Evolutionary conservation across 345 rosid species (phyloP), one percentile per base, ranked within the genome.

Genomic region (Raphanus raphanistrum): DNA sequence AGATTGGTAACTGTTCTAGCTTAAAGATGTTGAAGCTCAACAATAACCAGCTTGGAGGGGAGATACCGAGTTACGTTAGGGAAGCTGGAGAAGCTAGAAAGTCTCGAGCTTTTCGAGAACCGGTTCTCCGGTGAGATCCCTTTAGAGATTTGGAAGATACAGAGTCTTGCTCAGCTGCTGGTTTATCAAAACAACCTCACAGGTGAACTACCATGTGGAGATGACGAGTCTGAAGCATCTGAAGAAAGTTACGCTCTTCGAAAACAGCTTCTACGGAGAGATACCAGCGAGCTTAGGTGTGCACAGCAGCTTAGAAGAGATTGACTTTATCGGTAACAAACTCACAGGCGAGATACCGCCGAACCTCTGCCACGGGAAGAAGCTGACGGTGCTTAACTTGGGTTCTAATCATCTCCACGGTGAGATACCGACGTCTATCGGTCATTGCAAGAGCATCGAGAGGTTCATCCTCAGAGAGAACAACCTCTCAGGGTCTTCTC

Each of bases 321-420:
- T 93, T 74, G 98, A 93, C 43, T 87, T 93, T 71, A 87, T 81
- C 16, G 63, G 73, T 33, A 93, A 93, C 72, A 87, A 70, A 52
- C 77, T 91, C 82, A 84, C 80, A 0, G 97, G 98, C 38, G 81
- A 74, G 59, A 85, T 93, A 58, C 98, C 97, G 0, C 89, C 90
- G 0, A 78, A 84, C 81, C 88, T 93, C 28, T 93, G 98, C 88
- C 79, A 68, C 10, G 80, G 92, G 52, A 86, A 78, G 79, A 81
- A 74, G 76, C 55, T 91, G 70, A 11, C 52, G 13, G 84, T 82
- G 36, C 84, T 90, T 66, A 86, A 86, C 64, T 77, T 91, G 77
- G 96, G 92, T 32, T 64, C 75, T 31, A 91, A 93, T 80, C 87
- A 31, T 58, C 84, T 93, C 80, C 76, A 77, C 6, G 94, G 98